These are phyloP conservation scores for Colletotrichum gloeosporioides DNA, from an alignment of 2,329 filamentous ascomycete genomes.

Conservation along the genomic window DNA sequence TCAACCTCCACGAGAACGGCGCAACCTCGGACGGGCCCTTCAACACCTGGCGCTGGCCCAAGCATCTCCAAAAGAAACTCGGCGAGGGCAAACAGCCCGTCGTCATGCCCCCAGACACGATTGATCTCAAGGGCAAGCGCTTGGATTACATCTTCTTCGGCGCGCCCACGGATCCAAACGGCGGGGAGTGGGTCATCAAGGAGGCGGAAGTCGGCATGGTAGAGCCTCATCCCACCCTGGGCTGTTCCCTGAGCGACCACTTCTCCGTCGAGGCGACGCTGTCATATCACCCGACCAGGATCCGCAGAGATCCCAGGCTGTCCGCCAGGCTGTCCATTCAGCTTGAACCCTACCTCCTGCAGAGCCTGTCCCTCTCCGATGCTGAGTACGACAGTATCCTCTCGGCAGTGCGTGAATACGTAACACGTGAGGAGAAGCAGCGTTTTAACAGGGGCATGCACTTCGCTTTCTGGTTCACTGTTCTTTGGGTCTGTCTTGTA, in stretches of 20 bases:
- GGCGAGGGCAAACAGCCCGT: constrained; percentile 66
- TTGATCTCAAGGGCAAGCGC: constrained; percentile 80
- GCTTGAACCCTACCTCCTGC: constrained; percentile 30
- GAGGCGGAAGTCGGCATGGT: constrained; percentile 79
- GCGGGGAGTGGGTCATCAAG: constrained; percentile 70
- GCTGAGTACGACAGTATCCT: constrained; percentile 70
- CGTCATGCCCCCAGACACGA: constrained; percentile 66
- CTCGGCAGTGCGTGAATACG: constrained; percentile 71
- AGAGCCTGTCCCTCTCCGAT: constrained; percentile 25
- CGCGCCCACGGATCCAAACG: constrained; percentile 26
- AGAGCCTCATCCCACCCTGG: constrained; percentile 78
- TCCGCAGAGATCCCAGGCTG: constrained; percentile 30
- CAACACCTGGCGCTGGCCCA: constrained; percentile 94
- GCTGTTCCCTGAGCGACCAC: constrained; percentile 91
- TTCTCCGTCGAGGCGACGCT: constrained; percentile 89
- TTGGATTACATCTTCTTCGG: constrained; percentile 94
- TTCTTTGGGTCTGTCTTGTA: constrained; percentile 77
- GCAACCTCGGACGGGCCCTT: constrained; percentile 84
- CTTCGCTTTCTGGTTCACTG: constrained; percentile 70
- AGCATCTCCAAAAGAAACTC: constrained; percentile 71
- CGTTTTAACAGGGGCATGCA: constrained; percentile 74
- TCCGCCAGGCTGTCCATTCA: constrained; percentile 26
- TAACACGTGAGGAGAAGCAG: constrained; percentile 73
- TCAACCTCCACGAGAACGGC: constrained; percentile 82
- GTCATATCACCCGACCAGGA: constrained; percentile 44